Evolutionary conservation across 2,329 filamentous ascomycete species (phyloP).

Genomic region (Diaporthe capsici): DNA sequence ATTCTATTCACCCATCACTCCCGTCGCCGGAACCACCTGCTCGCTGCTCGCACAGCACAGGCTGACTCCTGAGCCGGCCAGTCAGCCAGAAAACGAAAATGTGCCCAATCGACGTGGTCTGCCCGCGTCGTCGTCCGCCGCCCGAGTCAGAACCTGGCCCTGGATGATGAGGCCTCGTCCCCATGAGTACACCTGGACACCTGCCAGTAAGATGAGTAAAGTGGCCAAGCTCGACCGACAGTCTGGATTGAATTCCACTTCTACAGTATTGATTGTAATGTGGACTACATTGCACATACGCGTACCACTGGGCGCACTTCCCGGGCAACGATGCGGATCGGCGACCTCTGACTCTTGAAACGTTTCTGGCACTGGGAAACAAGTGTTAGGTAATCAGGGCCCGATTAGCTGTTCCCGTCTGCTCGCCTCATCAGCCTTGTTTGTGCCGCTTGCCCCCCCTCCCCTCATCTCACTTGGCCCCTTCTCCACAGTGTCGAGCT

Average conservation of each 20-base stretch:
- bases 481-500: slow-evolving; percentile 32
- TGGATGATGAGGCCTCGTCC: slow-evolving; percentile 16
- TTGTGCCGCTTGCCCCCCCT: background rate
- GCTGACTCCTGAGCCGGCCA: slow-evolving; percentile 26
- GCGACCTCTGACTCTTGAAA: slow-evolving; percentile 25
- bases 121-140: background rate
- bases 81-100: background rate
- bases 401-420: background rate
- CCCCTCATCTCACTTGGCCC: background rate
- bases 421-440: slow-evolving; percentile 3
- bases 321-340: background rate
- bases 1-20: slow-evolving; percentile 7
- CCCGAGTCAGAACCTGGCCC: slow-evolving; percentile 22
- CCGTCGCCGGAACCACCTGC: background rate
- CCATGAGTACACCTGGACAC: background rate
- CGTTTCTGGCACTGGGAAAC: slow-evolving; percentile 7
- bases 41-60: background rate
- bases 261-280: background rate
- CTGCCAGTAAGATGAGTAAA: background rate
- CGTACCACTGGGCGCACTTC: slow-evolving; percentile 1
- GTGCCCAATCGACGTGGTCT: background rate
- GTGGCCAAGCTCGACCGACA: background rate
- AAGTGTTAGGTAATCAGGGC: slow-evolving; percentile 14
- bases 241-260: background rate
- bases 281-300: background rate